phyloP scores from a whole-genome alignment of 225 moss, liverwort and hornwort genomes.

The Pseudoscleropodium purum region DNA sequence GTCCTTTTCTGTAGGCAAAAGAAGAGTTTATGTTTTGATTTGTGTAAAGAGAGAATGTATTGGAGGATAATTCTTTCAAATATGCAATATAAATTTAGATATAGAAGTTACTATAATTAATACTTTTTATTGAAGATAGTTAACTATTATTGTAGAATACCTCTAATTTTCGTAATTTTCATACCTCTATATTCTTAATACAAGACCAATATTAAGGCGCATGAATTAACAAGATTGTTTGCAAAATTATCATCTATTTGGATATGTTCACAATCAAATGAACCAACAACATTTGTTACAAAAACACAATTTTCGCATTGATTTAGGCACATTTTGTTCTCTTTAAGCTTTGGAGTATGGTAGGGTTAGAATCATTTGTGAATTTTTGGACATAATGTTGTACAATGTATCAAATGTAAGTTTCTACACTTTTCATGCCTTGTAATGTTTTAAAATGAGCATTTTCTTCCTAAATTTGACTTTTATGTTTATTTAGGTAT shows the following conservation, averaged over 20 bases:
- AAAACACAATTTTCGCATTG: background rate
- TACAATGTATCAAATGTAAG: background rate
- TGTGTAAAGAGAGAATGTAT: background rate
- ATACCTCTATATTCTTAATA: background rate
- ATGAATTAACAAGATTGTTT: background rate
- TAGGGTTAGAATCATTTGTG: background rate
- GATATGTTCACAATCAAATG: background rate
- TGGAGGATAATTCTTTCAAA: background rate
- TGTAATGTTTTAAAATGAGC: no score
- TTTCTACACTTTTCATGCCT: background rate
- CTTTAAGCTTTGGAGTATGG: no score
- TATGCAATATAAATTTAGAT: background rate
- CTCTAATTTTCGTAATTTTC: background rate
- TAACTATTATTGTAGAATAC: background rate
- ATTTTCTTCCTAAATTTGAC: no score
- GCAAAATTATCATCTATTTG: background rate
- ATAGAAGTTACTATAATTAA: background rate
- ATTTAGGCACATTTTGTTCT: no score
- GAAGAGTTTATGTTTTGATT: background rate
- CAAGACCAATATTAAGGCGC: no score
- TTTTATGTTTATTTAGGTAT: no score
- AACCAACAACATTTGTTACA: background rate
- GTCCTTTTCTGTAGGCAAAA: rapidly evolving
- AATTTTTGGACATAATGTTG: background rate
- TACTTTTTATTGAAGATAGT: background rate